Percentiles rank a stretch among this genome's conserved stretches.
These are phyloP conservation scores for Coprinellus micaceus DNA, from an alignment of 768 basidiomycete genomes.

Conservation along the genomic window DNA sequence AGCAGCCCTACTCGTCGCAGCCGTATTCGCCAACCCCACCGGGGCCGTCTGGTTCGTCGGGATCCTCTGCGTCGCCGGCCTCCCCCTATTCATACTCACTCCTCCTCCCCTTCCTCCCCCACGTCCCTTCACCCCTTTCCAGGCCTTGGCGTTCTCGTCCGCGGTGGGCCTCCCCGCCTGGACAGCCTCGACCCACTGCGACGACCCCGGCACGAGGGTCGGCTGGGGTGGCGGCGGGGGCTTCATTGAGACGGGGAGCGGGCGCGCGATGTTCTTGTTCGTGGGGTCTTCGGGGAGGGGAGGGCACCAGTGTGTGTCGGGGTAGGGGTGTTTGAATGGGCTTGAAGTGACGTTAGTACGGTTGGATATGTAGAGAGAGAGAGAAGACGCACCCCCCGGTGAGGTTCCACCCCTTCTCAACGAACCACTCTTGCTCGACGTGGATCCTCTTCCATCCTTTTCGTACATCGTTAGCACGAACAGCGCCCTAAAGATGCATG, in stretches of 20 bases:
- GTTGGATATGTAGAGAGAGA: not conserved
- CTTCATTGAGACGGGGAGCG: constrained; percentile 10
- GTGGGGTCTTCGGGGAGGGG: constrained; percentile 12
- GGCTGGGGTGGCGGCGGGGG: constrained; percentile 8
- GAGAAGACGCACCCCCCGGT: constrained; percentile 22
- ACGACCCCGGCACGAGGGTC: constrained; percentile 2
- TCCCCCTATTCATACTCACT: not conserved
- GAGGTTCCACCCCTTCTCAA: constrained; percentile 31
- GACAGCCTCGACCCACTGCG: not conserved
- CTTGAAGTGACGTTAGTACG: not conserved
- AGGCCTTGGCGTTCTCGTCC: not conserved
- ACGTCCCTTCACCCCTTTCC: not conserved
- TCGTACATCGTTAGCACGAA: constrained; percentile 16
- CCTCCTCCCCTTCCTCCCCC: not conserved
- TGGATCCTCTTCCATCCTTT: constrained; percentile 52
- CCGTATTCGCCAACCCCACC: not conserved
- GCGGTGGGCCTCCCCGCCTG: not conserved
- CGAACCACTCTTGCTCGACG: constrained; percentile 41
- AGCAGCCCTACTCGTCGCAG: not conserved
- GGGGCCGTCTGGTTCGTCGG: no score
- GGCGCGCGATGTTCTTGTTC: constrained; percentile 11
- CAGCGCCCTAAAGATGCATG: not conserved
- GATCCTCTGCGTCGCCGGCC: not conserved
- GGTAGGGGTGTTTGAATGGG: constrained; percentile 15
- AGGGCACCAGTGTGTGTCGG: constrained; percentile 11